phyloP scores from a whole-genome alignment of 768 basidiomycete species.

The Heimioporus sp. region DNA sequence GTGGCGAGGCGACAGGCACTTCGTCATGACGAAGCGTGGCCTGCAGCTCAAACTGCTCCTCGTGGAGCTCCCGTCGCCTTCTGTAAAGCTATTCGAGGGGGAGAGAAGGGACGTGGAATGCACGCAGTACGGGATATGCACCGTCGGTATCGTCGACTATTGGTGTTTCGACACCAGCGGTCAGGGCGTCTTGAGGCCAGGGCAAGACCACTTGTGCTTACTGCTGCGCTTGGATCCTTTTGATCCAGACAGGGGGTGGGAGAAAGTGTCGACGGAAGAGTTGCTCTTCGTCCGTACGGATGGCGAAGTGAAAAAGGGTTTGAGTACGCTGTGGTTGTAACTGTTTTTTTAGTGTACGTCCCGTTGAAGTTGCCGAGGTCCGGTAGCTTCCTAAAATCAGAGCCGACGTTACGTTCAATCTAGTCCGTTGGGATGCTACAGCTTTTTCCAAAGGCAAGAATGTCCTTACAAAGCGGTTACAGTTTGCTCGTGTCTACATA shows the following conservation, averaged over 20 bases:
- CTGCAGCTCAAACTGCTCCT: constrained; percentile 25
- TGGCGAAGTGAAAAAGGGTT: constrained; percentile 13
- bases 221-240: constrained; percentile 28
- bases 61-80: constrained; percentile 18
- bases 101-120: constrained; percentile 8
- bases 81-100: constrained; percentile 17
- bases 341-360: no score
- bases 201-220: constrained; percentile 30
- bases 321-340: constrained; percentile 26
- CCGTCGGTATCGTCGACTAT: constrained; percentile 28
- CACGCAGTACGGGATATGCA: constrained; percentile 17
- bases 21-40: constrained; percentile 33
- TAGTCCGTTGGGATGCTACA: no score
- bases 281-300: constrained; percentile 23
- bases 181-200: constrained; percentile 17
- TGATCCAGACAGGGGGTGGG: constrained; percentile 26
- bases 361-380: no score
- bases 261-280: constrained; percentile 27
- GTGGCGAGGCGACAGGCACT: constrained; percentile 28
- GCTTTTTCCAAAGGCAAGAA: no score
- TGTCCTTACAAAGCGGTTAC: no score
- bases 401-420: no score
- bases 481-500: no score
- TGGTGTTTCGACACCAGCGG: constrained; percentile 33
- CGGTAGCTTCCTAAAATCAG: no score